phyloP scores from a whole-genome alignment of 768 basidiomycete species.

The Tylopilus sp. region DNA sequence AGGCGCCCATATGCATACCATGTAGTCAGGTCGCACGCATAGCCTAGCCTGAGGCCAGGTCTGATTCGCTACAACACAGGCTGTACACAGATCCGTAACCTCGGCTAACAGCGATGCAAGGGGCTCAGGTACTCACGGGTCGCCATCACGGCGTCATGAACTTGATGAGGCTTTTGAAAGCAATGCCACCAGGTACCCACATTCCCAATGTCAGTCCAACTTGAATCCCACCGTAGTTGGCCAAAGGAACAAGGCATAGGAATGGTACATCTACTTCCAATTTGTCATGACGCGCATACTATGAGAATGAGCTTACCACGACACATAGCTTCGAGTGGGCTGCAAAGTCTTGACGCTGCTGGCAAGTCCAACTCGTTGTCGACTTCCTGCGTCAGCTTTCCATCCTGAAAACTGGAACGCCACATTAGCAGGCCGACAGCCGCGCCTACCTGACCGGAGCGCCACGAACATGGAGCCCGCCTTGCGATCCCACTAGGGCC shows the following conservation, averaged over 20 bases:
- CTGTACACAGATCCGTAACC: neutral
- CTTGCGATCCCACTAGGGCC: neutral
- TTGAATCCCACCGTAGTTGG: neutral
- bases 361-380: neutral
- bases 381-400: neutral
- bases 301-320: too few relatives aligned
- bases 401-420: neutral
- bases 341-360: neutral
- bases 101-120: neutral
- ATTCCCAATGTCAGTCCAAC: too few relatives aligned
- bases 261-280: neutral
- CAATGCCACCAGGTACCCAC: neutral
- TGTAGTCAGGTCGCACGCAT: neutral
- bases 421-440: neutral
- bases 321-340: neutral
- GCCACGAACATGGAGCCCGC: neutral
- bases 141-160: neutral
- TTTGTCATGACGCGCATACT: neutral
- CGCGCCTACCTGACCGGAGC: neutral
- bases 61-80: conserved; percentile 1
- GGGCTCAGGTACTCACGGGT: neutral
- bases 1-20: neutral
- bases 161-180: too few relatives aligned
- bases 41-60: neutral
- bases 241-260: neutral